These are phyloP conservation scores for Fusarium sp. DNA, from an alignment of 2,329 filamentous ascomycete species.

Conservation along the genomic window DNA sequence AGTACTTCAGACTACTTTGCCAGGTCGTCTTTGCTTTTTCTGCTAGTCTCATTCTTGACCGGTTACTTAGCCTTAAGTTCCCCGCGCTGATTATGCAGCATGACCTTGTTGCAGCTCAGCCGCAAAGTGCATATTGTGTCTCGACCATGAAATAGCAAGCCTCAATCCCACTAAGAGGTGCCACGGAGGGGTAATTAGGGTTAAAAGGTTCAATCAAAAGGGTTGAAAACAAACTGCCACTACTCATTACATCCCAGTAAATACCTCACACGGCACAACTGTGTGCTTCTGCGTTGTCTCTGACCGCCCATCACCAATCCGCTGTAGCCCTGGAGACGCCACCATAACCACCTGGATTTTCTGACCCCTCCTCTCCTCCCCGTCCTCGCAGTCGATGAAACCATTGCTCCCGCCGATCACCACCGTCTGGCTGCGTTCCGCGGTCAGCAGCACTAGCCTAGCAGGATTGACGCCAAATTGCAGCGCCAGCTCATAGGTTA, in stretches of 20 bases:
- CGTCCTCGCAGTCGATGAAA: neutral
- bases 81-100: neutral
- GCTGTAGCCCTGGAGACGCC: constrained; percentile 1
- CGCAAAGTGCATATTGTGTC: neutral
- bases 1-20: neutral
- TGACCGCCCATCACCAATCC: constrained; percentile 1
- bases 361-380: neutral
- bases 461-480: neutral
- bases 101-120: neutral
- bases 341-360: neutral
- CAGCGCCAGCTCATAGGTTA: neutral
- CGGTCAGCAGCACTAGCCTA: neutral
- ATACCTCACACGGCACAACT: constrained; percentile 3
- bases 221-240: neutral
- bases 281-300: constrained; percentile 4
- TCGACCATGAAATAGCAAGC: neutral
- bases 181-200: neutral
- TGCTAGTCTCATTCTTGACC: neutral
- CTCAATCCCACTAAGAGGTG: neutral
- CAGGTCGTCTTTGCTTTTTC: neutral
- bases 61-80: neutral
- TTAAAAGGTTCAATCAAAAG: neutral
- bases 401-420: neutral
- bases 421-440: neutral
- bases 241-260: constrained; percentile 1